These are phyloP conservation scores for Moesziomyces aphidis DNA, from an alignment of 1,284 basidiomycete genomes.

Conservation along the genomic window DNA sequence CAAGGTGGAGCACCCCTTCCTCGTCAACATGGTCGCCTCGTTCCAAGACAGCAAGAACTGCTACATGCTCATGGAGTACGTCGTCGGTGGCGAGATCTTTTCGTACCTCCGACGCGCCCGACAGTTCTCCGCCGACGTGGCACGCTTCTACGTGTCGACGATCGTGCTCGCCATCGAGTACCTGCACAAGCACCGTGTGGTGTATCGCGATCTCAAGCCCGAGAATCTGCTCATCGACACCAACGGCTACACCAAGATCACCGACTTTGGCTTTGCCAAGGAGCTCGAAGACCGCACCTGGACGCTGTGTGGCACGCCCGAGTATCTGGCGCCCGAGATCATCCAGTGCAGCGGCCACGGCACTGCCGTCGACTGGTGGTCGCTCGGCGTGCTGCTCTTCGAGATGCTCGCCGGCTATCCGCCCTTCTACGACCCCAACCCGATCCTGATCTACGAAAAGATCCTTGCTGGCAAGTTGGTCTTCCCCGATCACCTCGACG, in stretches of 20 bases:
- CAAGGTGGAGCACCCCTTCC: constrained; percentile 61
- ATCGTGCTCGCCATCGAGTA: constrained; percentile 70
- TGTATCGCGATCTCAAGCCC: constrained; percentile 67
- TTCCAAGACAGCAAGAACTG: constrained; percentile 71
- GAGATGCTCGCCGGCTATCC: constrained; percentile 66
- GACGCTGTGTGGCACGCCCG: constrained; percentile 65
- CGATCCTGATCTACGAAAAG: constrained; percentile 64
- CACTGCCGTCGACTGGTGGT: constrained; percentile 64
- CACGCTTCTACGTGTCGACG: constrained; percentile 72
- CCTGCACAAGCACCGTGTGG: constrained; percentile 58
- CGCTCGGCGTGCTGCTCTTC: constrained; percentile 63
- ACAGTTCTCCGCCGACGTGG: constrained; percentile 71
- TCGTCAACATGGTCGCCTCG: constrained; percentile 50
- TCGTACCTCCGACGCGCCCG: constrained; percentile 69
- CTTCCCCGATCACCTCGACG: constrained; percentile 71
- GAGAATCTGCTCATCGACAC: constrained; percentile 63
- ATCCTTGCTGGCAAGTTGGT: constrained; percentile 70
- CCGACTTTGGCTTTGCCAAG: constrained; percentile 65
- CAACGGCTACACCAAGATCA: constrained; percentile 58
- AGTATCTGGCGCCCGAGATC: constrained; percentile 66
- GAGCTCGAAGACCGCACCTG: constrained; percentile 61
- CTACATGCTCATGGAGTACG: constrained; percentile 73
- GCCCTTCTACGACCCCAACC: constrained; percentile 61
- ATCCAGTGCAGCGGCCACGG: constrained; percentile 64
- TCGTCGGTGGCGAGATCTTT: constrained; percentile 72